Conservation (phyloP, 169 alveolate genomes). For the Eimeria praecox region DNA sequence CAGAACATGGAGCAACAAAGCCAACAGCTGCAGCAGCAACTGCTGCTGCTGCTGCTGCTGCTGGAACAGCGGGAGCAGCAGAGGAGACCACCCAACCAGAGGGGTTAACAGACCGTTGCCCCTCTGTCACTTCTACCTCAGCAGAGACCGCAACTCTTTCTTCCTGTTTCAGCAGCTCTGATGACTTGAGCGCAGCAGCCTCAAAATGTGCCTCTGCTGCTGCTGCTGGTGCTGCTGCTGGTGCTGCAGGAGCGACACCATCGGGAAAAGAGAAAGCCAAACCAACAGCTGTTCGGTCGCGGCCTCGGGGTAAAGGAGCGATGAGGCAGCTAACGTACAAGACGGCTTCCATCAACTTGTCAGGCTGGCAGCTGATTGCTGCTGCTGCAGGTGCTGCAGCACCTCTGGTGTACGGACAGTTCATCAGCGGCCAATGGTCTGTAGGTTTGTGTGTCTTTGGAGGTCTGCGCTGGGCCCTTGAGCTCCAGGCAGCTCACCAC, state of each 20-base stretch:
- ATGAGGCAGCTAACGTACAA: conserved; percentile 31
- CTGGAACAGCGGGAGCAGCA: background rate
- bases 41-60: background rate
- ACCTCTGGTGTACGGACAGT: conserved; percentile 87
- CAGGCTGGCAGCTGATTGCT: conserved; percentile 37
- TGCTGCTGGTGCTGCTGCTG: conserved; percentile 7
- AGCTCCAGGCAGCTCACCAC: conserved; percentile 86
- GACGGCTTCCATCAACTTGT: conserved; percentile 5
- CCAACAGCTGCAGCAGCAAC: conserved; percentile 47
- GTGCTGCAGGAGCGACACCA: background rate
- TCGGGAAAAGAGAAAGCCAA: background rate
- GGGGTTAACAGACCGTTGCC: conserved; percentile 11
- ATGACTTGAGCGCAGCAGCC: conserved; percentile 5
- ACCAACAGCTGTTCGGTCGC: background rate
- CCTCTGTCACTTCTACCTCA: conserved; percentile 22
- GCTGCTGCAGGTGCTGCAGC: conserved; percentile 83
- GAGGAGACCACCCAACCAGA: background rate
- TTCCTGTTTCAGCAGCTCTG: conserved; percentile 24
- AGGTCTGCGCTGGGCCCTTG: conserved; percentile 87
- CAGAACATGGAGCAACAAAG: background rate
- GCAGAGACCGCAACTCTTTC: conserved; percentile 15
- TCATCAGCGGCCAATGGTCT: conserved; percentile 85
- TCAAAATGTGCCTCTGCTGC: background rate
- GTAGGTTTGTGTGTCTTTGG: conserved; percentile 88
- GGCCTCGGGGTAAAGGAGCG: conserved; percentile 47